Base-by-base conservation (phyloP, 306 rosid species). In the Gastrolobium bilobum region DNA sequence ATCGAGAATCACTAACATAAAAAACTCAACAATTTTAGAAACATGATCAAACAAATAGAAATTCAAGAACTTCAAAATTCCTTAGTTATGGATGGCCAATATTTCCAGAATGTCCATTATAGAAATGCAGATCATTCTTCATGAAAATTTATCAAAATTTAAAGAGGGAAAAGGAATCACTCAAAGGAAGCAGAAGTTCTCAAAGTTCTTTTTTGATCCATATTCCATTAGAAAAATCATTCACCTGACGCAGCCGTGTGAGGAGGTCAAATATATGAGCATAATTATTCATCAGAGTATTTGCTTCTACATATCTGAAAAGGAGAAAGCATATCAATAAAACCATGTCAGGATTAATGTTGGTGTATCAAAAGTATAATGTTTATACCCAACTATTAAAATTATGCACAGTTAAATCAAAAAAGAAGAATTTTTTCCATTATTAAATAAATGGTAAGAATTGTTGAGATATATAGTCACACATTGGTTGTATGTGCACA, bases 251-350 rank as follows among this genome's bases (percentile, higher is more conserved):
- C 79, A 95, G 87, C 15, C 97, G 87, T 13, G 91, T 92, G 86
- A 95, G 97, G 62, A 95, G 97, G 75, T 92, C 99, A 89, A 95
- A 95, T 85, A 92, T 89, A 89, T 95, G 99, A 66, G 96, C 96
- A 75, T 89, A 92, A 77, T 95, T 95, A 76, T 91, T 87, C 82
- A 81, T 76, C 73, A 90, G 44, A 39, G 91, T 92, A 82, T 96
- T 92, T 10, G 87, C 88, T 73, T 85, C 76, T 0, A 93, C 84
- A 83, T 91, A 95, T 53, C 98, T 95, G 89, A 56, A 84, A 87
- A 68, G 71, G 76, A 64, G 47, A 67, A 82, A 79, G 47, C 69
- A 81, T 66, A 82, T 72, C 72, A 44, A 73, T 76, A 50, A 30
- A 71, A 35, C 38, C 71, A 59, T 8, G 10, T 56, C 51, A 58